A percentile compares a stretch with the other conserved stretches of the same genome.
phyloP scores from a whole-genome alignment of 768 basidiomycete species.

The Trametes punicea region DNA sequence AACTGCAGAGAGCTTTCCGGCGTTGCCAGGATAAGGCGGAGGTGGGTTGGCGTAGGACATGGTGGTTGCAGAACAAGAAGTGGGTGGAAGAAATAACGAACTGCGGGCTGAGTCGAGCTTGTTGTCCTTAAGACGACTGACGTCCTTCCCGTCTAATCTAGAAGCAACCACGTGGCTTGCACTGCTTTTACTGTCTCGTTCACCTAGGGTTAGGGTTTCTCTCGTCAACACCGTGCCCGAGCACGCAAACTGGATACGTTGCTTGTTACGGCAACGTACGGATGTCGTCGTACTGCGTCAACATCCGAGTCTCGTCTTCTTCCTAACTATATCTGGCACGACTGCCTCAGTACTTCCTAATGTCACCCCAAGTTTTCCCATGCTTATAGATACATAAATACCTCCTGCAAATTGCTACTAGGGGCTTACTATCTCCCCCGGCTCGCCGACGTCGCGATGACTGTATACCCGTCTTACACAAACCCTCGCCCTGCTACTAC shows the following conservation, averaged over 20 bases:
- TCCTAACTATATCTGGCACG: not conserved
- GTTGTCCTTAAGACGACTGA: conserved; percentile 3
- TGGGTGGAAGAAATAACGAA: conserved; percentile 9
- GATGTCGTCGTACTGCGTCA: not conserved
- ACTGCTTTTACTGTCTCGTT: conserved; percentile 2
- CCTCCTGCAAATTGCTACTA: not conserved
- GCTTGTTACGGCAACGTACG: not conserved
- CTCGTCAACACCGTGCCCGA: conserved; percentile 6
- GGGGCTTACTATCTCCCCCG: not conserved
- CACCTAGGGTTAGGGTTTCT: conserved; percentile 5
- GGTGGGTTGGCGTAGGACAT: conserved; percentile 25
- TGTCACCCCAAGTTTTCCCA: conserved; percentile 1
- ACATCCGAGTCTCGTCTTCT: conserved; percentile 9
- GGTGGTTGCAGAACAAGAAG: conserved; percentile 16
- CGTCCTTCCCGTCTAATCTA: conserved; percentile 16
- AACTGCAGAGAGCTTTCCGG: conserved; percentile 17
- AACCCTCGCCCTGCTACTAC: not conserved
- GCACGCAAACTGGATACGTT: conserved; percentile 16
- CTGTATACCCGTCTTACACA: not conserved
- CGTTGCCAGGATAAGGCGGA: conserved; percentile 23
- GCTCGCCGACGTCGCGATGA: not conserved
- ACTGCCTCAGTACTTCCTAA: not conserved
- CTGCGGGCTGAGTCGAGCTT: not conserved
- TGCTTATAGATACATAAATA: not conserved
- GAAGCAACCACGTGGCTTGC: conserved; percentile 12